phyloP scores from a whole-genome alignment of 2,329 filamentous ascomycete species.

The Dactylellina sp. region DNA sequence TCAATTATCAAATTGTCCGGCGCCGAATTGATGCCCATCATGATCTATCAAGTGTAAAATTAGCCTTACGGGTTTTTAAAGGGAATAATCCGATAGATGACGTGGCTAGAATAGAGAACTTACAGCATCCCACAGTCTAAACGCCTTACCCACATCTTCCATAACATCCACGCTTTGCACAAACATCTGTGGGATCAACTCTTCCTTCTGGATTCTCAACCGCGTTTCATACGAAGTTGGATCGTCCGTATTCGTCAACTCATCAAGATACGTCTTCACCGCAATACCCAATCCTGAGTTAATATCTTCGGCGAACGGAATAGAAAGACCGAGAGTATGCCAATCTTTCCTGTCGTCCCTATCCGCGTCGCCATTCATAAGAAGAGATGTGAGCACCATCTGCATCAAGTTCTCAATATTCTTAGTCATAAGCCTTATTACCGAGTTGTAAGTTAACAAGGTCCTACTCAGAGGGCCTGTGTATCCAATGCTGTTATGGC shows the following conservation, averaged over 20 bases:
- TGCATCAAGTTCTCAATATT: conserved; percentile 86
- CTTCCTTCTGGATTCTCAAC: conserved; percentile 70
- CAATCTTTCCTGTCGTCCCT: conserved; percentile 71
- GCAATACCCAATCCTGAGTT: conserved; percentile 83
- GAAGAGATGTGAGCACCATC: conserved; percentile 80
- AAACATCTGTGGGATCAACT: conserved; percentile 68
- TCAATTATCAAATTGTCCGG: conserved; percentile 67
- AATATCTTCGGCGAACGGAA: conserved; percentile 77
- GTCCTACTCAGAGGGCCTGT: conserved; percentile 93
- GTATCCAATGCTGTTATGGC: conserved; percentile 87
- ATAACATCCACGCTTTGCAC: conserved; percentile 67
- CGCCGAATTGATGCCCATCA: conserved; percentile 70
- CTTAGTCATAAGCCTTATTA: conserved; percentile 82
- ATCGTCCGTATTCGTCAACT: conserved; percentile 72
- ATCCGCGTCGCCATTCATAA: conserved; percentile 82
- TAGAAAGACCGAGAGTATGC: conserved; percentile 75
- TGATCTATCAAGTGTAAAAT: conserved; percentile 65
- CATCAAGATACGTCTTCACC: conserved; percentile 81
- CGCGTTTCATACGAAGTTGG: conserved; percentile 68
- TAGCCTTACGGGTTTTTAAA: conserved; percentile 19
- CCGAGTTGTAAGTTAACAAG: conserved; percentile 84
- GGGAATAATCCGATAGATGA: conserved; percentile 40
- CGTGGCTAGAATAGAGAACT: conserved; percentile 61
- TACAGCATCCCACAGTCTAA: conserved; percentile 75
- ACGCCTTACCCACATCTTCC: conserved; percentile 71